A percentile compares a stretch with the other conserved stretches of the same genome.
These are phyloP conservation scores for Moesziomyces globuligerus DNA, from an alignment of 1,284 basidiomycete species.

Conservation along the genomic window DNA sequence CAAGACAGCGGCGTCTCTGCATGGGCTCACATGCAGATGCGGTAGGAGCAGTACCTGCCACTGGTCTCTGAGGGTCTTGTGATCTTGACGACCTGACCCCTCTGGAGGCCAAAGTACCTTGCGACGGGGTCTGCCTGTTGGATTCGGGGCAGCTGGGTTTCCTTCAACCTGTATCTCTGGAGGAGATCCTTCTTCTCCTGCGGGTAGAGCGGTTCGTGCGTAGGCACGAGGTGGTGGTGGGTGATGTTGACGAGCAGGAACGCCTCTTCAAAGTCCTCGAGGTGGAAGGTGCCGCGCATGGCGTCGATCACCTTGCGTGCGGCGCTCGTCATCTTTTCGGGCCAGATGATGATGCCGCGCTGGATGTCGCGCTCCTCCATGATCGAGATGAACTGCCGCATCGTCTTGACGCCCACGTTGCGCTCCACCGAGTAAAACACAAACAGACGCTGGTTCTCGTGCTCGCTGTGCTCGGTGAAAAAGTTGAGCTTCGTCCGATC, in stretches of 20 bases:
- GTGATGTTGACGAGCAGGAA: slow-evolving; percentile 98
- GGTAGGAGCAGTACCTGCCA: slow-evolving; percentile 91
- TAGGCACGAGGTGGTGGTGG: slow-evolving; percentile 88
- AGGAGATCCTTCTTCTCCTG: slow-evolving; percentile 89
- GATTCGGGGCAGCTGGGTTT: slow-evolving; percentile 96
- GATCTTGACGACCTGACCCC: slow-evolving; percentile 98
- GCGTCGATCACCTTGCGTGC: slow-evolving; percentile 78
- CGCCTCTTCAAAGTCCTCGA: slow-evolving; percentile 97
- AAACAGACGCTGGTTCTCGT: slow-evolving; percentile 82
- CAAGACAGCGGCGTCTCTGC: too few species aligned
- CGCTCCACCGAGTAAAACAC: slow-evolving; percentile 78
- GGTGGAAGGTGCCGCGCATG: slow-evolving; percentile 76
- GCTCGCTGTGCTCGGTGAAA: slow-evolving; percentile 53
- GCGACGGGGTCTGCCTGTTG: slow-evolving; percentile 96
- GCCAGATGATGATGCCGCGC: slow-evolving; percentile 93
- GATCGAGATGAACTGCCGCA: slow-evolving; percentile 64
- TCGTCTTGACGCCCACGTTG: slow-evolving; percentile 66
- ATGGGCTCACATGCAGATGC: slow-evolving; percentile 75
- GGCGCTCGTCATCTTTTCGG: slow-evolving; percentile 94
- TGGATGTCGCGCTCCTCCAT: slow-evolving; percentile 77
- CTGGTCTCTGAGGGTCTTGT: slow-evolving; percentile 93
- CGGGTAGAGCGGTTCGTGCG: slow-evolving; percentile 85
- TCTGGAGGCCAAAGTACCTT: slow-evolving; percentile 91
- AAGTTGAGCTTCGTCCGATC: slow-evolving; percentile 65
- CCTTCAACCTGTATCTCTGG: slow-evolving; percentile 94